Percentiles rank a stretch among this genome's conserved stretches.
Evolutionary conservation across 2,329 filamentous ascomycete genomes (phyloP).

Genomic region (Byssochlamys sp.): DNA sequence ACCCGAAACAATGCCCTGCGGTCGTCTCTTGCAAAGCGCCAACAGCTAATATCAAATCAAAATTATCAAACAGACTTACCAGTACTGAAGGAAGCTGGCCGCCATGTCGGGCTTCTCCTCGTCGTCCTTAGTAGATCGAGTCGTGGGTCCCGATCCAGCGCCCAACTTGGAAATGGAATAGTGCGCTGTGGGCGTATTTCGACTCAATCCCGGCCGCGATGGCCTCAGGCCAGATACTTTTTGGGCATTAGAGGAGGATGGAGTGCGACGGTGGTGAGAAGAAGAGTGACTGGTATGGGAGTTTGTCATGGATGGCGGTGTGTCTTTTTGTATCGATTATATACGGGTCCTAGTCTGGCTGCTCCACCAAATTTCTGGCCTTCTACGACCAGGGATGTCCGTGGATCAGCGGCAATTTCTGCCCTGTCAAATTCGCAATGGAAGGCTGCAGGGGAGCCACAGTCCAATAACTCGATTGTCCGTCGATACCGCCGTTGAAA

Average conservation of each 20-base stretch:
- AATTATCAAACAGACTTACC: conserved; percentile 22
- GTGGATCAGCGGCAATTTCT: neutral
- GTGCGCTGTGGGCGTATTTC: conserved; percentile 20
- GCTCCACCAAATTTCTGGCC: neutral
- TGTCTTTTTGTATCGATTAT: conserved; percentile 7
- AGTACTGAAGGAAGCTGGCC: conserved; percentile 37
- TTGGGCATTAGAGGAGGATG: conserved; percentile 22
- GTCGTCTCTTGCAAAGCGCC: neutral
- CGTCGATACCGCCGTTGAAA: neutral
- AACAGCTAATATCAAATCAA: neutral
- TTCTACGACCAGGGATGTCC: neutral
- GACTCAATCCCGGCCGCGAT: conserved; percentile 22
- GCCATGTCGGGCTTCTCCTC: conserved; percentile 31
- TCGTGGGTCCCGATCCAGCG: conserved; percentile 15
- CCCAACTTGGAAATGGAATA: conserved; percentile 26
- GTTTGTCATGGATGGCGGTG: conserved; percentile 34
- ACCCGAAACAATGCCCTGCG: neutral
- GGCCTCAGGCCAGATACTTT: conserved; percentile 17
- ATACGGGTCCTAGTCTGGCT: neutral
- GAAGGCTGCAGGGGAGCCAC: neutral
- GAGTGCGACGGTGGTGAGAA: conserved; percentile 21
- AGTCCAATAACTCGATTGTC: neutral
- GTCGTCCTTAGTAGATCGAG: conserved; percentile 14
- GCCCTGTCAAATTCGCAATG: neutral
- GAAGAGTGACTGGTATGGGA: conserved; percentile 5